A percentile compares a stretch with the other conserved stretches of the same genome.
These are phyloP conservation scores for Pugionium dolabratum DNA, from an alignment of 345 rosid species.

Conservation along the genomic window DNA sequence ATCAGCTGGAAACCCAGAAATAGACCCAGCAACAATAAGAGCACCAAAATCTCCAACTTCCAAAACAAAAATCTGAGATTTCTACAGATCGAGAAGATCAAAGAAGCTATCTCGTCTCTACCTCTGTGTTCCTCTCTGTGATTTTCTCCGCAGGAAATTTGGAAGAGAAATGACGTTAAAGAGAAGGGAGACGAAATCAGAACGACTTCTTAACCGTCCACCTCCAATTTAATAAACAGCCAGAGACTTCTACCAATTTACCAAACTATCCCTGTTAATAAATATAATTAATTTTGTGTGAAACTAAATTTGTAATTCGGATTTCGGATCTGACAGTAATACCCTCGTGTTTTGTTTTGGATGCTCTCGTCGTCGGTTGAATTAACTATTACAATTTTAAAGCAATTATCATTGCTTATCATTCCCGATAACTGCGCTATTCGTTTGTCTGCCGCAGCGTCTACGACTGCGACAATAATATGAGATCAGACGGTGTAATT, in stretches of 20 bases:
- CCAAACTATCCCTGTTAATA: neutral
- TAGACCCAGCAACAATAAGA: conserved; percentile 9
- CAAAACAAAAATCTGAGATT: conserved; percentile 1
- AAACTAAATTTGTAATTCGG: neutral
- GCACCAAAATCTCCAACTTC: conserved; percentile 8
- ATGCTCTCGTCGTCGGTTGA: neutral
- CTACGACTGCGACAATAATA: too few relatives aligned
- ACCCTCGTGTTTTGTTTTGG: neutral
- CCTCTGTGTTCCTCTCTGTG: conserved; percentile 3
- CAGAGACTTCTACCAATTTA: neutral
- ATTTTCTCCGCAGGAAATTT: neutral
- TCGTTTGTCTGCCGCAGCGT: too few relatives aligned
- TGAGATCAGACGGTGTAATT: too few relatives aligned
- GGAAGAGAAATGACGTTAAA: conserved; percentile 34
- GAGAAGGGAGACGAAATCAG: conserved; percentile 40
- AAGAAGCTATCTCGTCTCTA: neutral
- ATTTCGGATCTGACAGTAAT: conserved; percentile 6
- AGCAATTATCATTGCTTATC: too few relatives aligned
- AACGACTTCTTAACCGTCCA: conserved; percentile 44
- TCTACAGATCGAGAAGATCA: neutral
- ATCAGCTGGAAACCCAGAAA: conserved; percentile 8
- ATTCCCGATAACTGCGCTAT: too few relatives aligned
- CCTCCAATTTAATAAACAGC: conserved; percentile 2
- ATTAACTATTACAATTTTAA: too few relatives aligned
- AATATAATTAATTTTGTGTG: neutral